phyloP scores from a whole-genome alignment of 2,329 filamentous ascomycete genomes.

The Verticillium tricorpus region DNA sequence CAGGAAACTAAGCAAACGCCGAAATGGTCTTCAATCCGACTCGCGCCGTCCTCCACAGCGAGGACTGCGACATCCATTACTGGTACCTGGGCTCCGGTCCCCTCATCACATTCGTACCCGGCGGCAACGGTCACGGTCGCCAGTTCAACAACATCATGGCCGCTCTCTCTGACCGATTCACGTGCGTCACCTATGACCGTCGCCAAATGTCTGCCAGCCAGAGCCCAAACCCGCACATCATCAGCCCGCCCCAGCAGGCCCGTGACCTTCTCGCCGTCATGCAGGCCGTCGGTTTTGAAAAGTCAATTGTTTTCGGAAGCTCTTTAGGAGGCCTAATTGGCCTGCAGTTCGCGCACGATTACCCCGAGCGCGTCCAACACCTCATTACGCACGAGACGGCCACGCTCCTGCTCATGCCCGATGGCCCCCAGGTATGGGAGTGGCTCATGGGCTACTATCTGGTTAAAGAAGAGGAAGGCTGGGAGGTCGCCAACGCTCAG shows the following conservation, averaged over 20 bases:
- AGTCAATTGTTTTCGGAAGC: constrained; percentile 22
- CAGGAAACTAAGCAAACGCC: not conserved
- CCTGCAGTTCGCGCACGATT: constrained; percentile 24
- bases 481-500: constrained; percentile 11
- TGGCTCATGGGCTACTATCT: constrained; percentile 16
- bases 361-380: constrained; percentile 21
- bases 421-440: constrained; percentile 17
- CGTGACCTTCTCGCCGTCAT: constrained; percentile 25
- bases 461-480: constrained; percentile 15
- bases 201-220: constrained; percentile 27
- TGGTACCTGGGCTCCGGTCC: constrained; percentile 24
- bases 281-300: constrained; percentile 18
- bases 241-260: constrained; percentile 23
- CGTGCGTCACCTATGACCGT: constrained; percentile 25
- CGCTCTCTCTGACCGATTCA: constrained; percentile 19
- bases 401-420: constrained; percentile 18
- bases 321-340: constrained; percentile 23
- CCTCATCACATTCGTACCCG: constrained; percentile 25
- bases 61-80: constrained; percentile 25
- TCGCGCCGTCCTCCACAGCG: constrained; percentile 18
- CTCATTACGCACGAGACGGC: constrained; percentile 26
- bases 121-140: constrained; percentile 26
- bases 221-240: constrained; percentile 15
- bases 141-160: constrained; percentile 24
- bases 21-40: constrained; percentile 16